phyloP scores from a whole-genome alignment of 345 rosid genomes.

The Populus alba region DNA sequence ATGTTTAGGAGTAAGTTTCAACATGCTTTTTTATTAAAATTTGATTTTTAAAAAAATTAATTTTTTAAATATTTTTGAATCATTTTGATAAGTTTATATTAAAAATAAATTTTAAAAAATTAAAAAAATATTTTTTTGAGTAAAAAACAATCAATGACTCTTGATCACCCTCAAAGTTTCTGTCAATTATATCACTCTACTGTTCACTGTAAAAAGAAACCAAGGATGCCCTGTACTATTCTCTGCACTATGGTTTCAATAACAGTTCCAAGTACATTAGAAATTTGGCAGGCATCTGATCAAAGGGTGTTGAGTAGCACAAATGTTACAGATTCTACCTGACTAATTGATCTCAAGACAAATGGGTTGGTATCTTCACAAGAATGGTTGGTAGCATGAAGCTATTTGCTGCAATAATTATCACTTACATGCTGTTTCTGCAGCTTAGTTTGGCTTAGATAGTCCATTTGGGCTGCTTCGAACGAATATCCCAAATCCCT shows the following conservation, averaged over 20 bases:
- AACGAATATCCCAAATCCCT: conserved; percentile 33
- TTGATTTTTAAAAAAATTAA: too few relatives aligned
- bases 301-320: not conserved
- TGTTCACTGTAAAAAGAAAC: too few relatives aligned
- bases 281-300: not conserved
- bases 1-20: too few relatives aligned
- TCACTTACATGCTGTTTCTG: not conserved
- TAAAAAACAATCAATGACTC: too few relatives aligned
- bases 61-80: too few relatives aligned
- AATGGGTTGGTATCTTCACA: not conserved
- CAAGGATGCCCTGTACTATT: not conserved
- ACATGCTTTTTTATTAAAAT: too few relatives aligned
- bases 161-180: too few relatives aligned
- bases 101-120: too few relatives aligned
- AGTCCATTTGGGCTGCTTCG: conserved; percentile 10
- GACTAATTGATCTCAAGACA: not conserved
- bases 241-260: not conserved
- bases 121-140: too few relatives aligned
- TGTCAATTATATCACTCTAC: too few relatives aligned
- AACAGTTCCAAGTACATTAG: not conserved
- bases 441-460: not conserved
- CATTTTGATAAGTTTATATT: too few relatives aligned
- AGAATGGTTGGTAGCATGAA: not conserved
- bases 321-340: too few relatives aligned
- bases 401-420: not conserved